phyloP scores from a whole-genome alignment of 2,329 filamentous ascomycete genomes.

The Cladosporium cucumerinum region DNA sequence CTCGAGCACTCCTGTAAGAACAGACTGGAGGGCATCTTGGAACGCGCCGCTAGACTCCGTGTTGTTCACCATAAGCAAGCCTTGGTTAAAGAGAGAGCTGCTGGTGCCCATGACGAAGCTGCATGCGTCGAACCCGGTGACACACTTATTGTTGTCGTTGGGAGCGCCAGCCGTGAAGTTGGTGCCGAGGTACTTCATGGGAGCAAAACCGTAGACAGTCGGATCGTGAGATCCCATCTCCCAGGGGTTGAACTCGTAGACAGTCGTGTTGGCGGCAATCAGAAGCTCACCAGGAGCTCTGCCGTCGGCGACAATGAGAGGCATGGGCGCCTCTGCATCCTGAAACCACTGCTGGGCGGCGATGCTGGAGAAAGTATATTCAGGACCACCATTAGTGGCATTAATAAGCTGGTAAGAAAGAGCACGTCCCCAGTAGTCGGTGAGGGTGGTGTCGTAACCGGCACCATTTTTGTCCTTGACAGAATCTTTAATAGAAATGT shows the following conservation, averaged over 20 bases:
- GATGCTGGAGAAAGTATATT: constrained; percentile 80
- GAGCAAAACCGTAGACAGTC: constrained; percentile 67
- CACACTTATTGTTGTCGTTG: constrained; percentile 56
- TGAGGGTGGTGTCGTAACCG: constrained; percentile 68
- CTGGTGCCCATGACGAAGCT: constrained; percentile 85
- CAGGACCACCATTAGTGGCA: constrained; percentile 67
- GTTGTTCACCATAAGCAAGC: constrained; percentile 63
- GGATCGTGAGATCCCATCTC: constrained; percentile 77
- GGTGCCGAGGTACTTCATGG: constrained; percentile 68
- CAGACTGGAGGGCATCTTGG: constrained; percentile 47
- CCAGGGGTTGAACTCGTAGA: constrained; percentile 75
- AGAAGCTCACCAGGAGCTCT: constrained; percentile 60
- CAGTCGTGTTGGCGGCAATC: constrained; percentile 67
- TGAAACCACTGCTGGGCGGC: constrained; percentile 60
- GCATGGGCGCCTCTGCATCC: constrained; percentile 64
- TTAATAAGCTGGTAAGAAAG: constrained; percentile 85
- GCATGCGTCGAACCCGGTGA: constrained; percentile 76
- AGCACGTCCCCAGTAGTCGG: constrained; percentile 83
- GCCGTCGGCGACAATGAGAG: constrained; percentile 68
- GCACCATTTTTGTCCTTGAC: constrained; percentile 62
- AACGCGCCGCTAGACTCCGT: constrained; percentile 40
- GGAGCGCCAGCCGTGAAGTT: constrained; percentile 65
- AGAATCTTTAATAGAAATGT: constrained; percentile 53
- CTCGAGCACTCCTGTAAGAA: constrained; percentile 52
- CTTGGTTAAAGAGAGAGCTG: constrained; percentile 78